Percentiles rank a stretch among this genome's conserved stretches.
Conservation (phyloP, 495 filamentous ascomycete species). For the Xylaria bambusicola region DNA sequence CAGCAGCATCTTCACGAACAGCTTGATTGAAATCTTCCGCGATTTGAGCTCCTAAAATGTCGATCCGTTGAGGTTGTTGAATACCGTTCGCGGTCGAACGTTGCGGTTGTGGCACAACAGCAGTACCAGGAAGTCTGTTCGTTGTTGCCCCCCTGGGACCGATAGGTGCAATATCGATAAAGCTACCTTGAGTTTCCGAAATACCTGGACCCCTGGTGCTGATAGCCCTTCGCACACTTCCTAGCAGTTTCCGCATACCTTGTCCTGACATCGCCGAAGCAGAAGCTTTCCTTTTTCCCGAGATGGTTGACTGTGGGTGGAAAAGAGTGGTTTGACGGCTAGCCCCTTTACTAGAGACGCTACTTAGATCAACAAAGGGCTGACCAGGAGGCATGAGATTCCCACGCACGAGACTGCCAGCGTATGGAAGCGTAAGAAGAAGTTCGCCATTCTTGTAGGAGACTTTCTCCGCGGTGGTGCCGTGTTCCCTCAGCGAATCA, state of each 20-base stretch:
- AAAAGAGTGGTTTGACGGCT: slow-evolving; percentile 52
- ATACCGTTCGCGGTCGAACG: slow-evolving; percentile 43
- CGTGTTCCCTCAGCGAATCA: slow-evolving; percentile 81
- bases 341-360: slow-evolving; percentile 52
- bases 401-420: slow-evolving; percentile 84
- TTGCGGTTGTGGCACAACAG: slow-evolving; percentile 56
- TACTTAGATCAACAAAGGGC: slow-evolving; percentile 71
- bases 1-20: slow-evolving; percentile 58
- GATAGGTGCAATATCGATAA: slow-evolving; percentile 52
- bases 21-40: slow-evolving; percentile 71
- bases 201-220: slow-evolving; percentile 62
- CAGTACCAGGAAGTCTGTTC: slow-evolving; percentile 55
- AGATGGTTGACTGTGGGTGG: slow-evolving; percentile 38
- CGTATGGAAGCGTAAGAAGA: slow-evolving; percentile 65
- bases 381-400: slow-evolving; percentile 74
- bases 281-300: slow-evolving; percentile 39
- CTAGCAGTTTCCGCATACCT: slow-evolving; percentile 82
- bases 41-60: slow-evolving; percentile 77
- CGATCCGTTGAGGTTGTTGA: slow-evolving; percentile 59
- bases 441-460: slow-evolving; percentile 56
- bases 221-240: slow-evolving; percentile 84
- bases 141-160: slow-evolving; percentile 52
- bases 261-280: slow-evolving; percentile 57
- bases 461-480: slow-evolving; percentile 50
- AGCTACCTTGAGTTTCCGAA: slow-evolving; percentile 49